Base-by-base conservation (phyloP, 805 yeast genomes). In the Nakazawaea molendinolei region DNA sequence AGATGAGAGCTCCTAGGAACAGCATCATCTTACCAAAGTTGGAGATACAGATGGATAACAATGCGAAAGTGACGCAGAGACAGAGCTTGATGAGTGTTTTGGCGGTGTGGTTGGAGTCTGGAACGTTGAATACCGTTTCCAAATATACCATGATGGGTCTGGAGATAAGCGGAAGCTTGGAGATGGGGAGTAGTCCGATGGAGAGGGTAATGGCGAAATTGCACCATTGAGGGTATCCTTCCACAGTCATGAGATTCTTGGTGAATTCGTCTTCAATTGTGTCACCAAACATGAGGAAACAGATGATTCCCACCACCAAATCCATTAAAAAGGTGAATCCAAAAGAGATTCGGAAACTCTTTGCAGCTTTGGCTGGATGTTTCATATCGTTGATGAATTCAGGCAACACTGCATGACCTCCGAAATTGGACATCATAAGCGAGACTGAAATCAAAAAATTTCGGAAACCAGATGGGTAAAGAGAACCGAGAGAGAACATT, bases 21-120 rank as follows among this genome's bases (percentile, higher is more conserved):
- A 95, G 85, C 57, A 87, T 79, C 35, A 87, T 69, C 46, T 74
- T 74, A 50, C 86, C 96, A 53, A 87, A 87, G 36, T 77, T 81
- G 3, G 92, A 90, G 52, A 85, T 69, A 1, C 94, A 77, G 33
- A 81, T 58, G 4, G 61, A 39, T 16, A 83, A 79, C 10, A 31
- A 5, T 15, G 28, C 28, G 38, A 84, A 72, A 4, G 68, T 34
- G 0, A 68, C 55, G 49, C 82, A 80, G n/a, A 83, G n/a, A 5
- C 47, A 22, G 17, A 45, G 20, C 28, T 43, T 45, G 5, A 32
- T 12, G 2, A 10, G 9, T 39, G 30, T 44, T 8, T 28, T 29
- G 10, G 31, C 20, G 16, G 17, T 5, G 10, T 22, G 28, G 16
- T 23, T 8, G 8, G 21, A 4, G 6, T 27, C 10, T 5, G 9